Conservation (phyloP, 148 eudicot species). For the Nepenthes gracilis region DNA sequence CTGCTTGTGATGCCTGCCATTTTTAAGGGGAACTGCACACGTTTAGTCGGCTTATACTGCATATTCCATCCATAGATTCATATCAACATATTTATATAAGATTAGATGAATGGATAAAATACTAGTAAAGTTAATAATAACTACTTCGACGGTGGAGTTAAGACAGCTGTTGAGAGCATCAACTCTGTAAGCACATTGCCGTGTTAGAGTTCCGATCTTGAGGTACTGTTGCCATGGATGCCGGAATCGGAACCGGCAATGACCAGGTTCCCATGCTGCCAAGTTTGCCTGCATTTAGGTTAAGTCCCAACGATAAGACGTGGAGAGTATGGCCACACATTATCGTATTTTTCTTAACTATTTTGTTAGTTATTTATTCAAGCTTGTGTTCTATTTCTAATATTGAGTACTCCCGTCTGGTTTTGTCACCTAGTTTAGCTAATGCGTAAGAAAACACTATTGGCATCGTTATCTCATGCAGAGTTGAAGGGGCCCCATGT, state of each 20-base stretch:
- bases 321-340: background rate
- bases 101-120: no score
- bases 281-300: slow-evolving; percentile 27
- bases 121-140: background rate
- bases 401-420: no score
- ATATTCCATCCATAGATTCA: no score
- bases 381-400: no score
- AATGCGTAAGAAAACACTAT: no score
- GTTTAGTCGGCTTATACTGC: background rate
- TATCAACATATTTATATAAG: no score
- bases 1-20: slow-evolving; percentile 7
- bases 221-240: slow-evolving; percentile 48
- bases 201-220: slow-evolving; percentile 20
- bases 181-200: slow-evolving; percentile 37
- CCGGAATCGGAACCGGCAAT: slow-evolving; percentile 25
- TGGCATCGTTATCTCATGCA: no score
- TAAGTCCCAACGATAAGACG: background rate
- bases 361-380: no score
- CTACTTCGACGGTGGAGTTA: slow-evolving; percentile 23
- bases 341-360: no score
- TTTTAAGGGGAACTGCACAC: background rate
- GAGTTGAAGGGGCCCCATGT: no score
- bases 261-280: slow-evolving; percentile 48
- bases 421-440: no score
- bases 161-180: slow-evolving; percentile 26